phyloP scores from a whole-genome alignment of 257 asterid species.

The Solanum etuberosum region DNA sequence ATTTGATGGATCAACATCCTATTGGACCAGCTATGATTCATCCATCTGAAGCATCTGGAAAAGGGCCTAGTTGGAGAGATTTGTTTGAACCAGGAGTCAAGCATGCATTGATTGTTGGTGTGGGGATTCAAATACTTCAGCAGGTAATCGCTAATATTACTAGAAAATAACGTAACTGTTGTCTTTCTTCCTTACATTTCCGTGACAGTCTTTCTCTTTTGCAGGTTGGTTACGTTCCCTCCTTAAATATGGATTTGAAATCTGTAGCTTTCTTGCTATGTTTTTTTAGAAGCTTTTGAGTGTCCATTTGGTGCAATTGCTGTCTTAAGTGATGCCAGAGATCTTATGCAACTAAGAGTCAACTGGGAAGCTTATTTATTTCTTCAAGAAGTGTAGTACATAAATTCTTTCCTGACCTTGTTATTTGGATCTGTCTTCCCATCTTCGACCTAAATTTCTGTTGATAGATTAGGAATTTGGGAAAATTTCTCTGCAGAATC shows the following conservation, averaged over 20 bases:
- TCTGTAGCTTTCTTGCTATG: not conserved
- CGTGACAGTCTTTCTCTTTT: not conserved
- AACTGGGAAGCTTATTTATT: not conserved
- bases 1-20: slow-evolving; percentile 30
- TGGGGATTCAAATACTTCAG: slow-evolving; percentile 56
- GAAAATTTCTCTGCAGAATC: not conserved
- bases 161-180: not conserved
- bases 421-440: not conserved
- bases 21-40: slow-evolving; percentile 35
- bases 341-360: not conserved
- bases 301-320: not conserved
- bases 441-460: not conserved
- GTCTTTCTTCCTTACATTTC: not conserved
- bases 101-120: slow-evolving; percentile 55
- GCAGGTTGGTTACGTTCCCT: not conserved
- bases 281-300: not conserved
- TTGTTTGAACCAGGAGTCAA: slow-evolving; percentile 57
- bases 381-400: not conserved
- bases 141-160: slow-evolving; percentile 30
- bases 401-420: not conserved
- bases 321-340: not conserved
- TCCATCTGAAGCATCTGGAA: slow-evolving; percentile 29
- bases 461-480: not conserved
- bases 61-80: slow-evolving; percentile 32
- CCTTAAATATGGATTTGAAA: not conserved